A percentile compares a stretch with the other conserved stretches of the same genome.
phyloP scores from a whole-genome alignment of 2,329 filamentous ascomycete genomes.

The Penicillium sumatraense region DNA sequence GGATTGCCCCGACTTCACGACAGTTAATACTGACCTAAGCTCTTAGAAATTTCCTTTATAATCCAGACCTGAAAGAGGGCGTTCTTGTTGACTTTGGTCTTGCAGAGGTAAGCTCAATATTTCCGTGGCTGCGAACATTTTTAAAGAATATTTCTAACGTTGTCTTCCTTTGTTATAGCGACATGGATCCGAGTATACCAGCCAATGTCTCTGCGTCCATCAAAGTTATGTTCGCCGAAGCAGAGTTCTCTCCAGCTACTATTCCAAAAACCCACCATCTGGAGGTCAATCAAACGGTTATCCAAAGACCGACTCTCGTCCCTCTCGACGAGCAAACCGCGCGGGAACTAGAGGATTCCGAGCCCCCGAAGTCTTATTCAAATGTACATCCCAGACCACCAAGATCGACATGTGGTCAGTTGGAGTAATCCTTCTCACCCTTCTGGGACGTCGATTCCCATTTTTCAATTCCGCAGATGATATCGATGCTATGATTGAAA shows the following conservation, averaged over 20 bases:
- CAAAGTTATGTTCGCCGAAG: constrained; percentile 64
- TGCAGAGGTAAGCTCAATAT: constrained; percentile 64
- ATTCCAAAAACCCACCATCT: constrained; percentile 55
- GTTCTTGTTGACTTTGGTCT: constrained; percentile 99
- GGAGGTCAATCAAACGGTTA: constrained; percentile 66
- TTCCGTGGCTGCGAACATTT: background rate
- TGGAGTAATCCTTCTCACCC: constrained; percentile 95
- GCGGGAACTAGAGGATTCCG: constrained; percentile 95
- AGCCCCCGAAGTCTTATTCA: constrained; percentile 93
- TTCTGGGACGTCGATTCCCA: constrained; percentile 88
- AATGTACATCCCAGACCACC: constrained; percentile 92
- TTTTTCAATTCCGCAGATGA: constrained; percentile 99
- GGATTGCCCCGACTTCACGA: background rate
- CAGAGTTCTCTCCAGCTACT: constrained; percentile 62
- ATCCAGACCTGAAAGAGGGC: constrained; percentile 73
- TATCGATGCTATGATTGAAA: constrained; percentile 95
- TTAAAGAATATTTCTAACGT: background rate
- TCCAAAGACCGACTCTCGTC: constrained; percentile 85
- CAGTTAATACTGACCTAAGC: constrained; percentile 6
- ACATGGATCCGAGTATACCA: constrained; percentile 56
- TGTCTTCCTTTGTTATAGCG: constrained; percentile 43
- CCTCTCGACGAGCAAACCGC: constrained; percentile 87
- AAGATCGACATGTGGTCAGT: constrained; percentile 97
- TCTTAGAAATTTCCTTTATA: constrained; percentile 82
- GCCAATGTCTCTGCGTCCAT: constrained; percentile 77